Evolutionary conservation across 1,284 basidiomycete species (phyloP).

Genomic region (Veloporphyrellus conicus): DNA sequence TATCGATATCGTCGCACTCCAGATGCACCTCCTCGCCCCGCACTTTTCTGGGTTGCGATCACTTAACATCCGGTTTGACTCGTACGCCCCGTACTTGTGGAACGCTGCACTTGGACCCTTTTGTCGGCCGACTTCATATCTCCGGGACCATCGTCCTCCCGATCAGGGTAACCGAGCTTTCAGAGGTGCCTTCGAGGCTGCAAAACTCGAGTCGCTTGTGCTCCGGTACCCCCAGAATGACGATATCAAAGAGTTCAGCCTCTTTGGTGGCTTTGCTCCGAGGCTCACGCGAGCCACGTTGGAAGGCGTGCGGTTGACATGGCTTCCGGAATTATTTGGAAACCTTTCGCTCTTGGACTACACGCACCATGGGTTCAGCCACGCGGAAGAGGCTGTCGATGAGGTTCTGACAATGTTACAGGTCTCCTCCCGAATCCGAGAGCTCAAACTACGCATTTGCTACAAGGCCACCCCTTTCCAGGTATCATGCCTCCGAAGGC

Average conservation of each 20-base stretch:
- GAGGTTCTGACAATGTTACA: slow-evolving; percentile 48
- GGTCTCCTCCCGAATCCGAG: slow-evolving; percentile 42
- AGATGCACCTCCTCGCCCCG: slow-evolving; percentile 52
- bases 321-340: slow-evolving; percentile 56
- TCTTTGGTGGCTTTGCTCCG: slow-evolving; percentile 62
- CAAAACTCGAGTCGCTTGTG: slow-evolving; percentile 49
- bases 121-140: slow-evolving; percentile 35
- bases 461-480: slow-evolving; percentile 19
- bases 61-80: slow-evolving; percentile 51
- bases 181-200: slow-evolving; percentile 29
- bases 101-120: slow-evolving; percentile 52
- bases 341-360: slow-evolving; percentile 62
- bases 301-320: slow-evolving; percentile 59
- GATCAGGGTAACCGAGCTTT: slow-evolving; percentile 5
- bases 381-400: slow-evolving; percentile 41
- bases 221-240: slow-evolving; percentile 61
- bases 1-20: slow-evolving; percentile 50
- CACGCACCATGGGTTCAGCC: slow-evolving; percentile 53
- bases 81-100: slow-evolving; percentile 59
- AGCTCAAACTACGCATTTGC: slow-evolving; percentile 43
- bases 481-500: slow-evolving; percentile 11
- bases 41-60: slow-evolving; percentile 56
- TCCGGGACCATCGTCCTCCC: slow-evolving; percentile 25
- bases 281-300: slow-evolving; percentile 49
- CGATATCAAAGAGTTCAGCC: slow-evolving; percentile 58